Conservation (phyloP, 176 grass and related monocot species). For the Aegilops bicornis region DNA sequence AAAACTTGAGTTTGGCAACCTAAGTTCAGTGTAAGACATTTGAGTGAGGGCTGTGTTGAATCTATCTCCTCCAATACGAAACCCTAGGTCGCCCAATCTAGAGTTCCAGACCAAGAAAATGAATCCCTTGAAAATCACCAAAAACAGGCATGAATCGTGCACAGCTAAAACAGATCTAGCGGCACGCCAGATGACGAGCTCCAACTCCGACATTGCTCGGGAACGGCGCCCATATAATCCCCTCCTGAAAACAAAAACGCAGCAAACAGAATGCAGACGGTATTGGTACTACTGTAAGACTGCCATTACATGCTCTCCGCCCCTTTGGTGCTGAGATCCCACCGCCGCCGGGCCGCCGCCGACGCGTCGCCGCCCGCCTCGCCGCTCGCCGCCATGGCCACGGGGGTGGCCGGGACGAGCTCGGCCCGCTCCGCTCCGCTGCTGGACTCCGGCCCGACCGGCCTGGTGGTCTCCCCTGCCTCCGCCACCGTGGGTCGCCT, state of each 20-base stretch:
- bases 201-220: conserved; percentile 16
- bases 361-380: conserved; percentile 35
- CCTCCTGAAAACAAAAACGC: neutral
- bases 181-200: neutral
- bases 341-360: conserved; percentile 40
- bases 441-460: neutral
- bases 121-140: neutral
- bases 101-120: neutral
- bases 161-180: conserved; percentile 16
- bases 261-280: conserved; percentile 14
- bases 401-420: neutral
- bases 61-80: conserved; percentile 14
- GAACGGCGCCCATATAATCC: neutral
- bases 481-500: neutral
- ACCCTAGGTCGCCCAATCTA: conserved; percentile 31
- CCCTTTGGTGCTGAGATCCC: conserved; percentile 49
- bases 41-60: conserved; percentile 2
- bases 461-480: neutral
- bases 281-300: neutral
- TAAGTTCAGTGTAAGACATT: neutral
- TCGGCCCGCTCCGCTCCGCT: neutral
- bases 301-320: conserved; percentile 42
- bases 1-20: no score
- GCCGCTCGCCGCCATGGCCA: conserved; percentile 42
- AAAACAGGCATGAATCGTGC: neutral